Evolutionary conservation across 805 yeast species (phyloP).

Genomic region (Phaffomyces thermotolerans): DNA sequence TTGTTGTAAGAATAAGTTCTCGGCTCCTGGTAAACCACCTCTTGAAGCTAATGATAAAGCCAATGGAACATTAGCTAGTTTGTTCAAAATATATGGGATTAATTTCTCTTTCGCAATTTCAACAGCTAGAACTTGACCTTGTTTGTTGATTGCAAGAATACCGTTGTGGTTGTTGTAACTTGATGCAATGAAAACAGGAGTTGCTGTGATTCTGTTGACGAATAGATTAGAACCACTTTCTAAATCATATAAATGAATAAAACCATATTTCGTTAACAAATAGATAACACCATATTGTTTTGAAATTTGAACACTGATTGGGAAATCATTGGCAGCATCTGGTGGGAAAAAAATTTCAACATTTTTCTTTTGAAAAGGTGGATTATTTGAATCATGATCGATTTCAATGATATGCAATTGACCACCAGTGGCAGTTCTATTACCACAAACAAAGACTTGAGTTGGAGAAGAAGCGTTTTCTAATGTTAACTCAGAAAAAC

Average conservation of each 20-base stretch:
- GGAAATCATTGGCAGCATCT: slow-evolving; percentile 94
- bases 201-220: slow-evolving; percentile 93
- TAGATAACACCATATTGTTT: slow-evolving; percentile 81
- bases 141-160: slow-evolving; percentile 85
- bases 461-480: slow-evolving; percentile 65
- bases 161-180: slow-evolving; percentile 69
- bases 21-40: slow-evolving; percentile 98
- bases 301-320: slow-evolving; percentile 83
- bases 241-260: slow-evolving; percentile 89
- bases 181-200: slow-evolving; percentile 88
- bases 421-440: slow-evolving; percentile 70
- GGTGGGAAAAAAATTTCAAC: slow-evolving; percentile 95
- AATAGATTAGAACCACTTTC: slow-evolving; percentile 90
- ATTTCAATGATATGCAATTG: slow-evolving; percentile 90
- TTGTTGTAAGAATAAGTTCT: slow-evolving; percentile 82
- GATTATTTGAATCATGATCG: slow-evolving; percentile 78
- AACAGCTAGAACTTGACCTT: slow-evolving; percentile 92
- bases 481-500: slow-evolving; percentile 69
- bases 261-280: slow-evolving; percentile 90
- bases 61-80: slow-evolving; percentile 76
- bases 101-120: slow-evolving; percentile 79
- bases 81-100: slow-evolving; percentile 82
- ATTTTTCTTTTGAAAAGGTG: slow-evolving; percentile 86
- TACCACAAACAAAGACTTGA: slow-evolving; percentile 88
- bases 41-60: slow-evolving; percentile 88